phyloP scores from a whole-genome alignment of 2,329 filamentous ascomycete species.

The Xylariomycetidae sp. region DNA sequence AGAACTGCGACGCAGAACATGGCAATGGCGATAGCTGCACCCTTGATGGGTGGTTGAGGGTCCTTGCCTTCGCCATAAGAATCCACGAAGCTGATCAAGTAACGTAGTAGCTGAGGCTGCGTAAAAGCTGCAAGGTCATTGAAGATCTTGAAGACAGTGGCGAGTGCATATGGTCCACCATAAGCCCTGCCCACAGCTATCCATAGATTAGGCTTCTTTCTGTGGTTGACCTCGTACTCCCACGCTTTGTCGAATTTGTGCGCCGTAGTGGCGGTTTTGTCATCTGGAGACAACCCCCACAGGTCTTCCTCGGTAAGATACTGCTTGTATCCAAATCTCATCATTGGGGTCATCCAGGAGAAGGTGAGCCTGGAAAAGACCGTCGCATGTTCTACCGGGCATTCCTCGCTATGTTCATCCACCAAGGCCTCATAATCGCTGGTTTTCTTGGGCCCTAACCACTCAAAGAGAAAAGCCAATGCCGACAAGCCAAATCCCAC shows the following conservation, averaged over 20 bases:
- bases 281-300: constrained; percentile 80
- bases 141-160: constrained; percentile 79
- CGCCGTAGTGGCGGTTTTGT: constrained; percentile 73
- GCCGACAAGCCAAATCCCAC: constrained; percentile 66
- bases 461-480: constrained; percentile 74
- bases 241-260: constrained; percentile 69
- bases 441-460: constrained; percentile 76
- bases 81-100: constrained; percentile 77
- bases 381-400: constrained; percentile 83
- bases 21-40: constrained; percentile 78
- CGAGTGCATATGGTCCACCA: constrained; percentile 76
- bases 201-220: constrained; percentile 77
- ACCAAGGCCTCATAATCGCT: constrained; percentile 55
- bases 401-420: constrained; percentile 53
- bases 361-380: constrained; percentile 93
- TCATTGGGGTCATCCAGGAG: constrained; percentile 97
- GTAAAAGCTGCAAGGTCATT: constrained; percentile 84
- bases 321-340: constrained; percentile 89
- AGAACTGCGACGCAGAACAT: constrained; percentile 88
- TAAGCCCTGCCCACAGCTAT: constrained; percentile 79
- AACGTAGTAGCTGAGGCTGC: constrained; percentile 83
- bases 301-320: constrained; percentile 92
- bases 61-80: constrained; percentile 60
- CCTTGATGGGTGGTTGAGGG: constrained; percentile 75
- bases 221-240: constrained; percentile 65